Conservation (phyloP, 2,329 filamentous ascomycete species). For the Fusarium sp. region DNA sequence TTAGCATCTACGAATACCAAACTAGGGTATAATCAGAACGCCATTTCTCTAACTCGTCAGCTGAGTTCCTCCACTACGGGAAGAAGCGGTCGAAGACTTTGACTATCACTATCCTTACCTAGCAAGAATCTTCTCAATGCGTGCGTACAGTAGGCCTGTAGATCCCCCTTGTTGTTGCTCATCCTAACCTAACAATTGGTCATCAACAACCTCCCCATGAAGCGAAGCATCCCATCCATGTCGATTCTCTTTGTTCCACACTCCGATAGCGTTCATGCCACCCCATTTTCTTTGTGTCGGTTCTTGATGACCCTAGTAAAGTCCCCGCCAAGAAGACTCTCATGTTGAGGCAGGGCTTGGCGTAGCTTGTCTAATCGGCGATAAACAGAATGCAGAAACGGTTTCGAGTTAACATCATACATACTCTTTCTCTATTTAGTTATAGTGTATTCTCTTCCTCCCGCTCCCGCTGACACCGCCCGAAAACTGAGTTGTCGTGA, state of each 20-base stretch:
- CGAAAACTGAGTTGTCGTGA: slow-evolving; percentile 30
- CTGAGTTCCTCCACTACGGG: slow-evolving; percentile 7
- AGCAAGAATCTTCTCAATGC: slow-evolving; percentile 13
- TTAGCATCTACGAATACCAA: slow-evolving; percentile 8
- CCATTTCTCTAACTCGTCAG: slow-evolving; percentile 25
- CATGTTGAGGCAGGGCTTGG: slow-evolving; percentile 20
- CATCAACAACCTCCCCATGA: slow-evolving; percentile 12
- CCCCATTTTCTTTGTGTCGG: slow-evolving; percentile 16
- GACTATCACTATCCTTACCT: neutral
- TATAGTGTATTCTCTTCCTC: neutral
- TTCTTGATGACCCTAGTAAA: slow-evolving; percentile 20
- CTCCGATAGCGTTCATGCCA: slow-evolving; percentile 22
- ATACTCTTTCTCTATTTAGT: slow-evolving; percentile 1
- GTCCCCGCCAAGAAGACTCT: slow-evolving; percentile 7
- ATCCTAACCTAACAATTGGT: slow-evolving; percentile 17
- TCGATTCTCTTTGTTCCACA: slow-evolving; percentile 29
- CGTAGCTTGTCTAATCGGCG: slow-evolving; percentile 26
- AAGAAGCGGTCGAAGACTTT: slow-evolving; percentile 27
- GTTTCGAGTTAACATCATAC: slow-evolving; percentile 12
- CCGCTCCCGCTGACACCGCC: slow-evolving; percentile 19
- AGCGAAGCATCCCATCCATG: slow-evolving; percentile 7
- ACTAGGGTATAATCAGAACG: slow-evolving; percentile 13
- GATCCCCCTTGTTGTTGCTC: slow-evolving; percentile 15
- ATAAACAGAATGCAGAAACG: slow-evolving; percentile 17
- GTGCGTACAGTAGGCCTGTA: slow-evolving; percentile 21